A percentile compares a stretch with the other conserved stretches of the same genome.
phyloP scores from a whole-genome alignment of 2,329 filamentous ascomycete genomes.

The Phaeosphaeria sp. region DNA sequence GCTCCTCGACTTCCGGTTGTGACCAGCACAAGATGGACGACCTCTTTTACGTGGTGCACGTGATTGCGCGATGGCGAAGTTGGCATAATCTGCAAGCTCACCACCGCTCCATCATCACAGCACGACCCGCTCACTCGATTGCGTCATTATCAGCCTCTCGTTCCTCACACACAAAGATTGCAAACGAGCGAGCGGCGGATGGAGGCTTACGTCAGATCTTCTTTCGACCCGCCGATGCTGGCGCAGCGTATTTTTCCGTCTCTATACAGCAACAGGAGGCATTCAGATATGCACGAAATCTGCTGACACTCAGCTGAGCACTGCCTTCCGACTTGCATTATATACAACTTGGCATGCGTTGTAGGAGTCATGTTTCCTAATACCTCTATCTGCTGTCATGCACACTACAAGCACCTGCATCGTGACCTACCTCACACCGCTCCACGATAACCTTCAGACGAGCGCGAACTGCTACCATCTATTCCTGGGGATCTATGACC shows the following conservation, averaged over 20 bases:
- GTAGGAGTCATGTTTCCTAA: background rate
- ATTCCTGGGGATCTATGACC: slow-evolving; percentile 33
- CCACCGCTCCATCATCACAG: background rate
- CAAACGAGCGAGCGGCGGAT: background rate
- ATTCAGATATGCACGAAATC: background rate
- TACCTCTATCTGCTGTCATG: background rate
- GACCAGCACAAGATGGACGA: background rate
- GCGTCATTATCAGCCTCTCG: slow-evolving; percentile 41
- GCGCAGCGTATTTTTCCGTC: background rate
- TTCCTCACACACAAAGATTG: no score
- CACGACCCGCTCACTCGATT: background rate
- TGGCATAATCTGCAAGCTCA: background rate
- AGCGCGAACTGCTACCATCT: background rate
- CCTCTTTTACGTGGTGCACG: background rate
- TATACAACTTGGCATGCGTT: background rate
- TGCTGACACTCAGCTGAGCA: slow-evolving; percentile 1
- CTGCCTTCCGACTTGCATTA: background rate
- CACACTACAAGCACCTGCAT: background rate
- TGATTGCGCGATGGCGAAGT: background rate
- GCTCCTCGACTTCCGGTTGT: background rate
- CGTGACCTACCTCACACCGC: background rate
- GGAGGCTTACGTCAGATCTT: slow-evolving; percentile 4
- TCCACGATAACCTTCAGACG: background rate
- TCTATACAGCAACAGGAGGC: background rate
- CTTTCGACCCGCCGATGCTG: background rate